Conservation (phyloP, 2,329 filamentous ascomycete genomes). For the Aureobasidium musti region DNA sequence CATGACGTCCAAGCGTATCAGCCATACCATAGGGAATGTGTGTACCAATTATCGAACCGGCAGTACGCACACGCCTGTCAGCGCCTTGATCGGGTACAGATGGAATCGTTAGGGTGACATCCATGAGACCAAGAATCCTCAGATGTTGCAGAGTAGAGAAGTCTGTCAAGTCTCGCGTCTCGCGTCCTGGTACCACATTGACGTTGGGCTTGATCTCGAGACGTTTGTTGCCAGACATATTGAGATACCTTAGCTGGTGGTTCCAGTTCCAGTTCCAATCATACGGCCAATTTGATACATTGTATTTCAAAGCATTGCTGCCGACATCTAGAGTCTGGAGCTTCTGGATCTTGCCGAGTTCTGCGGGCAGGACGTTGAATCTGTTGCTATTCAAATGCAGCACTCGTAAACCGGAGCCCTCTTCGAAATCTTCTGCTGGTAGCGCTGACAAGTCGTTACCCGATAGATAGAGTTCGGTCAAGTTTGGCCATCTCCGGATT, state of each 20-base stretch:
- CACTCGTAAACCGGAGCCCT: slow-evolving; percentile 81
- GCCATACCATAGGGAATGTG: slow-evolving; percentile 92
- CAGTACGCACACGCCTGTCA: slow-evolving; percentile 92
- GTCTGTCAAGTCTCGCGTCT: slow-evolving; percentile 78
- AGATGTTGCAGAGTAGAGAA: slow-evolving; percentile 84
- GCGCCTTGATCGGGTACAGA: slow-evolving; percentile 94
- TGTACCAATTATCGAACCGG: slow-evolving; percentile 86
- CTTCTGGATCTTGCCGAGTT: slow-evolving; percentile 91
- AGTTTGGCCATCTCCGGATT: slow-evolving; percentile 83
- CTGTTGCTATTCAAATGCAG: slow-evolving; percentile 97
- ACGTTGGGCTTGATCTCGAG: slow-evolving; percentile 79
- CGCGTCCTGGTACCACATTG: slow-evolving; percentile 53
- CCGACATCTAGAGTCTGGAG: slow-evolving; percentile 90
- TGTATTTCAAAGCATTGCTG: slow-evolving; percentile 95
- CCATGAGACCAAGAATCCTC: slow-evolving; percentile 90
- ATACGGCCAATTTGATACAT: slow-evolving; percentile 97
- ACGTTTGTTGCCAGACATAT: slow-evolving; percentile 94
- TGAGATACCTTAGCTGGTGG: slow-evolving; percentile 89
- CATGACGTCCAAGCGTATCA: slow-evolving; percentile 86
- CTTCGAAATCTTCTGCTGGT: slow-evolving; percentile 90
- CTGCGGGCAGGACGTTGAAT: slow-evolving; percentile 93
- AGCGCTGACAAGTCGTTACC: slow-evolving; percentile 91
- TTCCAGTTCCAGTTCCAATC: slow-evolving; percentile 99
- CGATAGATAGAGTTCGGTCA: slow-evolving; percentile 90
- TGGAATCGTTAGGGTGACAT: slow-evolving; percentile 91